Conservation (phyloP, 768 basidiomycete genomes). For the Sarcodon aspratus region DNA sequence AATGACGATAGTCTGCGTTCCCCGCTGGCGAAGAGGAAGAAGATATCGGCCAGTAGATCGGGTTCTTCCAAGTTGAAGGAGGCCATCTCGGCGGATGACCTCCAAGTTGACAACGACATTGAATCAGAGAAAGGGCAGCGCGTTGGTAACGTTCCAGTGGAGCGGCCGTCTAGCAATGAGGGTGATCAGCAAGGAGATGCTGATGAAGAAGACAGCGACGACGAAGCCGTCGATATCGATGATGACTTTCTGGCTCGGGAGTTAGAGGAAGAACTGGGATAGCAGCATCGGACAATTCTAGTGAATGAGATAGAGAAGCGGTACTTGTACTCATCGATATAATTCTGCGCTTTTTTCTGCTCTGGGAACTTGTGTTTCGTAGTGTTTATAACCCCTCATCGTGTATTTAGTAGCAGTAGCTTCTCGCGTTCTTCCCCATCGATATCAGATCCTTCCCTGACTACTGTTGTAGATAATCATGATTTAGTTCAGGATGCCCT, state of each 20-base stretch:
- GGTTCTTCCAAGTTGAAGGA: slow-evolving; percentile 63
- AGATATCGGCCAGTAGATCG: slow-evolving; percentile 51
- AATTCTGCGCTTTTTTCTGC: too few species aligned
- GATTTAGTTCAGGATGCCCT: too few species aligned
- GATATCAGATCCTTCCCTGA: too few species aligned
- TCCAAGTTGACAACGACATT: slow-evolving; percentile 1
- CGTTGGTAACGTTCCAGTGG: slow-evolving; percentile 7
- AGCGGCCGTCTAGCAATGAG: neutral
- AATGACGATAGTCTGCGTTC: slow-evolving; percentile 34
- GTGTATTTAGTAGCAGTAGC: too few species aligned
- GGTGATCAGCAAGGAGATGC: slow-evolving; percentile 6
- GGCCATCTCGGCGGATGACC: slow-evolving; percentile 18
- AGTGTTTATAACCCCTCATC: too few species aligned
- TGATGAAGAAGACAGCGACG: slow-evolving; percentile 25
- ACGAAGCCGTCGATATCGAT: slow-evolving; percentile 43
- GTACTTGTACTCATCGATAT: too few species aligned
- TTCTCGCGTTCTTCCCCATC: too few species aligned
- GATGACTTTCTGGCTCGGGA: slow-evolving; percentile 79
- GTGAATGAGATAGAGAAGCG: too few species aligned
- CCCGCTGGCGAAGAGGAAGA: slow-evolving; percentile 75
- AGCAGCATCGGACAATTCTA: slow-evolving; percentile 11
- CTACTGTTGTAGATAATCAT: too few species aligned
- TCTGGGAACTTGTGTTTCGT: too few species aligned
- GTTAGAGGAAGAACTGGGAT: slow-evolving; percentile 71
- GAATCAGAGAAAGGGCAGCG: slow-evolving; percentile 3